Evolutionary conservation across 805 yeast genomes (phyloP), one percentile per base, ranked within the genome.

Genomic region (Metschnikowia proteae): DNA sequence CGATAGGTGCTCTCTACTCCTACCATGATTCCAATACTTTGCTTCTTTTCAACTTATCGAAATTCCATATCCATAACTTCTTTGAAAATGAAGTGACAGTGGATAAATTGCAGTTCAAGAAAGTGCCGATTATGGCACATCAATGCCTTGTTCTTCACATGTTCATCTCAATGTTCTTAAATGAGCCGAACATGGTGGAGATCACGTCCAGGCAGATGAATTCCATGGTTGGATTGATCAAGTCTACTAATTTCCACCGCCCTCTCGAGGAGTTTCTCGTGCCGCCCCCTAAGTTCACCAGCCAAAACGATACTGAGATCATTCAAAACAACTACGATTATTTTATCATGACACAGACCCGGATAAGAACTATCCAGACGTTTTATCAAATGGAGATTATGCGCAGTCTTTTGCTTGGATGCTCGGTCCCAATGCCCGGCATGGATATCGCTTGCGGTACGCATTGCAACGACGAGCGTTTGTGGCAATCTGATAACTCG

Each of bases 1-100:
- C 96, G 11, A 80, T 91, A 49, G 98, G 98, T 38, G 96, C 97
- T 0, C 73, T 91, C 23, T 88, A 87, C 60, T 81, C 88, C 0
- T 88, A 86, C 67, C 90, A 86, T 59, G 86, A 89, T 30, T 69
- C 83, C 33, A 87, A 87, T 60, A 87, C 96, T 0, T 74, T 84
- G 57, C 71, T 86, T 7, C 66, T 86, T 49, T 85, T 84, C 63
- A 84, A 84, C 60, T 76, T 86, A 50, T 76, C 88, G 13, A 79
- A 86, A 60, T 79, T 71, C 47, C 80, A 84, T 54, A 80, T 86
- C 48, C 88, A 85, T 60, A 79, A 78, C 52, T 81, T 76, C 54
- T 76, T 86, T 71, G 89, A 83, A 56, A 67, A 66, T 38, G 75
- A 73, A 61, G 71, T 64, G 59, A 75, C 72, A 48, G 64, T 59